A percentile compares a stretch with the other conserved stretches of the same genome.
phyloP scores from a whole-genome alignment of 305 asterid genomes.

The Stenogyne calaminthoides region DNA sequence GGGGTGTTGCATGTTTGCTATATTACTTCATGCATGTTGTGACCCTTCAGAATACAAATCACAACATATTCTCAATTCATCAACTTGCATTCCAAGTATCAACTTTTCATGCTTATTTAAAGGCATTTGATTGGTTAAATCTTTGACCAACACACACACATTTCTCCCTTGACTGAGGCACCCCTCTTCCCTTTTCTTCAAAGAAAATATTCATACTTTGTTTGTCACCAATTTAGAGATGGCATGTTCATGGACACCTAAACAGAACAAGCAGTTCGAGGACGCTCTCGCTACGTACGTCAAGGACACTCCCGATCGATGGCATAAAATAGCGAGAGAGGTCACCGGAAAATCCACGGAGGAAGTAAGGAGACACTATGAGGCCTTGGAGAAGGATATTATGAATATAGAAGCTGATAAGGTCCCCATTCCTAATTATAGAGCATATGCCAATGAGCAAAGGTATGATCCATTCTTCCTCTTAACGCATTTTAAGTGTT shows the following conservation, averaged over 20 bases:
- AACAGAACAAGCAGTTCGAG: conserved; percentile 79
- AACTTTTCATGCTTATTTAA: neutral
- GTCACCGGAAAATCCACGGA: conserved; percentile 66
- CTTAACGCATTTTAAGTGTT: too few relatives aligned
- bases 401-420: conserved; percentile 67
- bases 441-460: conserved; percentile 49
- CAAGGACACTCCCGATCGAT: conserved; percentile 74
- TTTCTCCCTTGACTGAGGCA: neutral
- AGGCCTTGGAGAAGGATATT: conserved; percentile 63
- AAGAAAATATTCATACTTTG: too few relatives aligned
- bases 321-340: conserved; percentile 73
- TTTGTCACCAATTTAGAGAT: neutral
- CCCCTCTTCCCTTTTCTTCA: too few relatives aligned
- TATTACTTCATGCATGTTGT: too few relatives aligned
- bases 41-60: too few relatives aligned
- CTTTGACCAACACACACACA: neutral
- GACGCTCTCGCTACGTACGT: conserved; percentile 69
- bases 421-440: conserved; percentile 72
- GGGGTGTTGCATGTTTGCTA: too few relatives aligned
- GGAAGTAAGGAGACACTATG: conserved; percentile 75
- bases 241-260: conserved; percentile 62
- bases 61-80: neutral
- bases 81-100: neutral
- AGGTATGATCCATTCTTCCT: conserved; percentile 33
- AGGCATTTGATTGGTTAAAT: neutral